Evolutionary conservation across 2,329 filamentous ascomycete species (phyloP), one percentile per base, ranked within the genome.

Genomic region (Helminthosporium solani): DNA sequence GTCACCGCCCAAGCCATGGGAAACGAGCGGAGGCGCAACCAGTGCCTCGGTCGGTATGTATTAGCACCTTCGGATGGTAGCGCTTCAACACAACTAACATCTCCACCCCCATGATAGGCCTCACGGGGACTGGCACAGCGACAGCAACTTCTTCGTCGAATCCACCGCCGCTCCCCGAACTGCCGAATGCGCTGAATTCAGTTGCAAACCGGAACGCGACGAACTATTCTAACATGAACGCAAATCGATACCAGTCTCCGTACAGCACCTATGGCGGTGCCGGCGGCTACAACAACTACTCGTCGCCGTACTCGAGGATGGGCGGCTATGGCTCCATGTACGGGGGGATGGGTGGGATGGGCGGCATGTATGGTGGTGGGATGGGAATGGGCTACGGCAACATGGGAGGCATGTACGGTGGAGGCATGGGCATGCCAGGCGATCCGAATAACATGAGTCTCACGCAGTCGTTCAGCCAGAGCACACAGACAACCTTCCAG

Each of bases 1-100:
- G 55, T 96, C 92, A 71, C 94, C 94, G 67, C 94, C 94, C 45
- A 99, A 99, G 75, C 94, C 94, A 37, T 99, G 94, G 94, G 94
- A 99, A 75, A 83, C 86, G 71, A 81, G 85, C 56, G 87, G 86
- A 72, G 81, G 82, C 52, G 77, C 72, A 47, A 70, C 67, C 31
- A 68, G 66, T 57, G 64, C 66, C 56, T 69, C 66, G 54, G 67
- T 68, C 52, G 67, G 67, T 70, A 37, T 57, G 66, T 66, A 40
- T 44, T 49, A 35, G 38, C 46, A 39, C 43, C 33, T 42, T 46
- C 39, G 27, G 45, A 51, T 45, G 40, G 51, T 46, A 44, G 53
- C 50, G 43, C 44, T 40, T 33, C 41, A 48, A 54, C 42, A 42
- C 12, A 45, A 12, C 8, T 4, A 14, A 4, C 28, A 31, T 31